Percentiles rank a stretch among this genome's conserved stretches.
These are phyloP conservation scores for Stagonosporopsis vannaccii DNA, from an alignment of 2,329 filamentous ascomycete species.

Conservation along the genomic window DNA sequence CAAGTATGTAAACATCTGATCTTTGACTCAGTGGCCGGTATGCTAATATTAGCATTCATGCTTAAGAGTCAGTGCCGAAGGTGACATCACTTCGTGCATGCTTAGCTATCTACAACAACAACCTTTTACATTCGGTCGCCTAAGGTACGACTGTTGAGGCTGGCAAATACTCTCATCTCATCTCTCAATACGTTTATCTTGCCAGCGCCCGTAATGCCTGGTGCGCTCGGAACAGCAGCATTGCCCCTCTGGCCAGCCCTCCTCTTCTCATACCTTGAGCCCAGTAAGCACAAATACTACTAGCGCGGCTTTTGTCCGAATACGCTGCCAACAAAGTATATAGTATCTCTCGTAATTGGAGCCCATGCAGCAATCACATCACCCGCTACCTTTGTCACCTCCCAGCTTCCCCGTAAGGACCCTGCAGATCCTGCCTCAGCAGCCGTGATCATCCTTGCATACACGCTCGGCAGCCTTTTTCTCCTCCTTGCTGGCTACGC, in stretches of 20 bases:
- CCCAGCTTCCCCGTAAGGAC: constrained; percentile 25
- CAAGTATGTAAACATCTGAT: no score
- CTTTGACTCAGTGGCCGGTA: no score
- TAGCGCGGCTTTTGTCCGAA: no score
- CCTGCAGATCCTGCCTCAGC: constrained; percentile 15
- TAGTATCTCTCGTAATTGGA: constrained; percentile 23
- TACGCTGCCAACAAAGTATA: background rate
- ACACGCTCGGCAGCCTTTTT: constrained; percentile 35
- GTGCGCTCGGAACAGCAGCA: constrained; percentile 28
- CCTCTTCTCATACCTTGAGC: constrained; percentile 38
- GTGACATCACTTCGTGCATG: constrained; percentile 1
- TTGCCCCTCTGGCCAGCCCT: constrained; percentile 37
- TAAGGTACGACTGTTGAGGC: background rate
- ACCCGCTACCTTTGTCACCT: constrained; percentile 25
- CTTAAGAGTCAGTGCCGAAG: background rate
- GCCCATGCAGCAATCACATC: constrained; percentile 22
- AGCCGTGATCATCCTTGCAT: constrained; percentile 26
- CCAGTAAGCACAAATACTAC: constrained; percentile 23
- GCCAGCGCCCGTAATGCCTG: background rate
- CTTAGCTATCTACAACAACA: background rate
- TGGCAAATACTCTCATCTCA: background rate
- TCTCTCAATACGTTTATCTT: background rate
- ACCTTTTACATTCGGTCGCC: background rate
- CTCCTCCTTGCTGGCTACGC: constrained; percentile 31
- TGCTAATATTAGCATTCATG: background rate